Evolutionary conservation across 805 yeast species (phyloP).

Genomic region (Martiniozyma abietophila): DNA sequence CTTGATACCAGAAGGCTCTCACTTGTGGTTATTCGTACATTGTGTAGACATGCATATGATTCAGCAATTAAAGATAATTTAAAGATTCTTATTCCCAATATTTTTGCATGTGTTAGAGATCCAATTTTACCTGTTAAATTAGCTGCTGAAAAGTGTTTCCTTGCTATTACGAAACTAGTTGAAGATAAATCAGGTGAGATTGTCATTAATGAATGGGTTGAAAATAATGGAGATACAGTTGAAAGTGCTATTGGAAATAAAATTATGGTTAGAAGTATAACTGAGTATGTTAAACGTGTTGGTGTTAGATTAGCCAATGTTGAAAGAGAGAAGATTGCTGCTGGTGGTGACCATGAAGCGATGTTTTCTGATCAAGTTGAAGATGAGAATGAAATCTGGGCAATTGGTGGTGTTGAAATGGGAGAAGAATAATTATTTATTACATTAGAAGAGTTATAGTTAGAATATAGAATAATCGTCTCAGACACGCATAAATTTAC

Average conservation of each 20-base stretch:
- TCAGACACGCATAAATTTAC: neutral
- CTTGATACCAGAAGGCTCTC: slow-evolving; percentile 73
- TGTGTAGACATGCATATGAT: slow-evolving; percentile 52
- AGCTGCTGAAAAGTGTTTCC: slow-evolving; percentile 87
- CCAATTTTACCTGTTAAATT: slow-evolving; percentile 83
- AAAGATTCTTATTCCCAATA: slow-evolving; percentile 50
- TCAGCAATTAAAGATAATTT: slow-evolving; percentile 29
- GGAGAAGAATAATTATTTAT: slow-evolving; percentile 19
- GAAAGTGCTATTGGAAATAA: slow-evolving; percentile 34
- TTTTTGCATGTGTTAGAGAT: slow-evolving; percentile 79
- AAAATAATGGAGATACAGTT: slow-evolving; percentile 27
- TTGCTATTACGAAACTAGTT: slow-evolving; percentile 62
- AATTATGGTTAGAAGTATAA: slow-evolving; percentile 62
- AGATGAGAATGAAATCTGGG: slow-evolving; percentile 84
- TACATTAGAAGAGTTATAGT: too few species aligned
- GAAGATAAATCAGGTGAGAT: slow-evolving; percentile 45
- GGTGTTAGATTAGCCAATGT: slow-evolving; percentile 78
- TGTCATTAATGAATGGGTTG: slow-evolving; percentile 59
- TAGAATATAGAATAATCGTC: neutral
- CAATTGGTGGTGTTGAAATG: slow-evolving; percentile 63
- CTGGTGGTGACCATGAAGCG: slow-evolving; percentile 85
- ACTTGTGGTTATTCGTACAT: slow-evolving; percentile 65
- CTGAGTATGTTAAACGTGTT: slow-evolving; percentile 86
- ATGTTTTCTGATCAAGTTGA: slow-evolving; percentile 78
- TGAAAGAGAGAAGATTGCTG: slow-evolving; percentile 79